These are phyloP conservation scores for Ehretia macrophylla DNA, from an alignment of 257 asterid species.

Conservation along the genomic window DNA sequence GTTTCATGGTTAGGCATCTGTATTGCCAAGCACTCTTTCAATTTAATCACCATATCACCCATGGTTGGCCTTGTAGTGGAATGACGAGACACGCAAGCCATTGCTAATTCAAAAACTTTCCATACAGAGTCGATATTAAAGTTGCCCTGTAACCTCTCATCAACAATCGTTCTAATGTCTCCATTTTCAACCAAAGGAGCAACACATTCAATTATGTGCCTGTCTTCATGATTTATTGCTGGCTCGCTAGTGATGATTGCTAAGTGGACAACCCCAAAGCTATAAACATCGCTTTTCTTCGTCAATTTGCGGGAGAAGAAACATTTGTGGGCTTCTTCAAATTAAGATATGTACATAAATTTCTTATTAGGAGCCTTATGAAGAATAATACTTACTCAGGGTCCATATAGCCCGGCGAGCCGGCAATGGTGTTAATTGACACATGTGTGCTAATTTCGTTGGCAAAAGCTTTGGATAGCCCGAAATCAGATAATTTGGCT, in stretches of 20 bases:
- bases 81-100: conserved; percentile 27
- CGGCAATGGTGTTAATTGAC: conserved; percentile 16
- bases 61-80: conserved; percentile 27
- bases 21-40: conserved; percentile 21
- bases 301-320: conserved; percentile 6
- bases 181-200: conserved; percentile 6
- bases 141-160: conserved; percentile 23
- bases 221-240: conserved; percentile 6
- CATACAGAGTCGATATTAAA: conserved; percentile 17
- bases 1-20: not conserved
- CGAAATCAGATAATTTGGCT: conserved; percentile 40
- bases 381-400: conserved; percentile 28
- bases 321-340: conserved; percentile 1
- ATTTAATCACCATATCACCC: conserved; percentile 26
- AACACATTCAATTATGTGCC: conserved; percentile 28
- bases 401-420: conserved; percentile 35
- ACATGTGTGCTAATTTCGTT: conserved; percentile 18
- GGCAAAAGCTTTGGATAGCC: conserved; percentile 32
- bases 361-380: no score
- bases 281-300: conserved; percentile 38
- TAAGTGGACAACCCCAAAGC: conserved; percentile 37
- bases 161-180: conserved; percentile 27
- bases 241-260: conserved; percentile 28
- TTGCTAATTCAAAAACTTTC: conserved; percentile 37
- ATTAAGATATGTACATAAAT: not conserved